Evolutionary conservation across 768 basidiomycete species (phyloP), one percentile per base, ranked within the genome.

Genomic region (Leccinum olivaceopallidum): DNA sequence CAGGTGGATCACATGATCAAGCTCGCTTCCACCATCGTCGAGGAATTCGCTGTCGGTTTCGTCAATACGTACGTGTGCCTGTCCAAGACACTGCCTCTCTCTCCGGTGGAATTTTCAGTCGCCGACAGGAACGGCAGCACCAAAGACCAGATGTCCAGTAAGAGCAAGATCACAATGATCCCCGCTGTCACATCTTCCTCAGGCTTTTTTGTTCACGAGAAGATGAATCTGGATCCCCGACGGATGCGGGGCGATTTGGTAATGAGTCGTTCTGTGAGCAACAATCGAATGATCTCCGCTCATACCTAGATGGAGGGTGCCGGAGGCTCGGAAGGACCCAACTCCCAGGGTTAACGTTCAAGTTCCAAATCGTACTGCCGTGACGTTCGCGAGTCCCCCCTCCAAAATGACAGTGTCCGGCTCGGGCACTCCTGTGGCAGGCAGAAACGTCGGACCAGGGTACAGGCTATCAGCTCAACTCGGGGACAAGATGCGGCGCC

Each of bases 111-210:
- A 51, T 56, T 26, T 49, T 51, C 57, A 59, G 48, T 64, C 44
- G 7, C 63, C 65, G 60, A 8, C 42, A 60, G 60, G 57, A 55
- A 64, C 56, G 36, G 56, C 20, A 7, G 30, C 3, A 52, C 44
- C 49, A 26, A 50, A n/a, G 24, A 26, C 22, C 28, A 55, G 14
- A 32, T 10, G 10, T 36, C 9, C 54, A 52, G n/a, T 30, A 16
- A 16, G 18, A 36, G 3, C 50, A 13, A 13, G 8, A 37, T 9
- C 50, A 48, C 13, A 26, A 22, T 36, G 48, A 47, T 55, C 37
- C 48, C 53, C 50, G 50, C 24, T 22, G 6, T 32, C 55, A 20
- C 50, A 24, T 42, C 37, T 26, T 13, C 52, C 20, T 5, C 24
- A 13, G 26, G 24, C 48, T 26, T 49, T 50, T 20, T 47, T 47